Base-by-base conservation (phyloP, 306 rosid species). In the Vigna reflexopilosa region DNA sequence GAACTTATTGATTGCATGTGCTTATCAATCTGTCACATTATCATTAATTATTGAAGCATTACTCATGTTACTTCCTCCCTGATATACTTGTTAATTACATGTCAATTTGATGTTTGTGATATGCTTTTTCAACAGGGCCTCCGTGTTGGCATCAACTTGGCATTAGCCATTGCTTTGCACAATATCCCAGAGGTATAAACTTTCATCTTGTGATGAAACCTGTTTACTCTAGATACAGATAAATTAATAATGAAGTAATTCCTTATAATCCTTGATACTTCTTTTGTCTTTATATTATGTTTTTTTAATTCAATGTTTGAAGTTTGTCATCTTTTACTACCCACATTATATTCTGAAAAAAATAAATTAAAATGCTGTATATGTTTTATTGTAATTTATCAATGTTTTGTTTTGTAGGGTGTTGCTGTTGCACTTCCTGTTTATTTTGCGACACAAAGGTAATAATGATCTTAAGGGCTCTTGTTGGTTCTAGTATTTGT, bases 101-200 rank as follows among this genome's bases (percentile, higher is more conserved):
- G 61, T 76, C 45, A 16, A 38, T 71, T 67, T 83, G 80, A 44
- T 86, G 50, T 74, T 61, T 79, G 55, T 85, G 32, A 44, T 72
- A 28, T 65, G 40, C 61, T 72, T 76, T 82, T 42, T 77, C 70
- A 64, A 87, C 56, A 96, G 98, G 99, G 98, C 56, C 97, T 96
- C 62, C 94, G 93, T 51, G 97, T 96, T 80, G 99, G 99, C 81
- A 66, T 96, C 78, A 96, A 96, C 85, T 86, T 96, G 85, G 98
- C 99, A 72, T 80, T 96, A 85, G 99, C 99, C 80, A 96, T 96
- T 82, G 97, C 99, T 82, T 86, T 95, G 82, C 99, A 95, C 92
- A 91, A 95, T 80, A 95, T 95, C 70, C 99, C 97, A 16, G 98
- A 96, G 98, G 99, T 96, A 88, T 59, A 69, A n/a, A 16, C 74